A percentile compares a stretch with the other conserved stretches of the same genome.
Evolutionary conservation across 768 basidiomycete species (phyloP).

Genomic region (Dictyophora rubrovolvata): DNA sequence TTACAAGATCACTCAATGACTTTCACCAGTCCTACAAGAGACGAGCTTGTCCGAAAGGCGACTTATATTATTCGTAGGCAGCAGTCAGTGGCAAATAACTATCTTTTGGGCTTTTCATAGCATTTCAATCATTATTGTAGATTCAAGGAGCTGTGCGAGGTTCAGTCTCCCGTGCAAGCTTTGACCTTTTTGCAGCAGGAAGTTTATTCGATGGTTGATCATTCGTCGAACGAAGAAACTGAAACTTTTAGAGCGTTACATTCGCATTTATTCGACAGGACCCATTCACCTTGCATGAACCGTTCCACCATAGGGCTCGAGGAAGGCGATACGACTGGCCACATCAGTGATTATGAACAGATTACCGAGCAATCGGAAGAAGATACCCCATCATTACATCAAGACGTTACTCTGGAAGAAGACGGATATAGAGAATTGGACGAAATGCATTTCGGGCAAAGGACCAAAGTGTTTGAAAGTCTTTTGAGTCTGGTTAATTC

Average conservation of each 20-base stretch:
- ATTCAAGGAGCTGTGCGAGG: constrained; percentile 76
- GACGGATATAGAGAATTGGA: constrained; percentile 22
- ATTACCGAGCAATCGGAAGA: too few relatives aligned
- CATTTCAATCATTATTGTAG: constrained; percentile 25
- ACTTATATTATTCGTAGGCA: constrained; percentile 59
- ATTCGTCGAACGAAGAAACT: constrained; percentile 50
- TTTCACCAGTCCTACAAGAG: constrained; percentile 41
- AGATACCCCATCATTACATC: background rate
- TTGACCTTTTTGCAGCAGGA: constrained; percentile 61
- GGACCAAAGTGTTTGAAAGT: constrained; percentile 60
- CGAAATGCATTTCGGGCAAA: constrained; percentile 45
- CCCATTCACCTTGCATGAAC: constrained; percentile 15
- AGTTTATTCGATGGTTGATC: constrained; percentile 64
- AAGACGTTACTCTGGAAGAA: constrained; percentile 5
- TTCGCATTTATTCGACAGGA: constrained; percentile 45
- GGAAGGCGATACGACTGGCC: background rate
- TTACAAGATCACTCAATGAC: background rate
- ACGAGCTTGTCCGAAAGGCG: constrained; percentile 55
- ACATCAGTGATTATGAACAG: constrained; percentile 14
- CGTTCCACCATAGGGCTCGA: background rate
- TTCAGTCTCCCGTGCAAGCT: constrained; percentile 48
- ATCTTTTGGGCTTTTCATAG: background rate
- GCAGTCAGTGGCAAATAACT: constrained; percentile 43
- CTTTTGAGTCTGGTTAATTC: constrained; percentile 54
- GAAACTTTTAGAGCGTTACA: constrained; percentile 55